Base-by-base conservation (phyloP, 2,329 filamentous ascomycete species). In the Fusarium haematococcum region DNA sequence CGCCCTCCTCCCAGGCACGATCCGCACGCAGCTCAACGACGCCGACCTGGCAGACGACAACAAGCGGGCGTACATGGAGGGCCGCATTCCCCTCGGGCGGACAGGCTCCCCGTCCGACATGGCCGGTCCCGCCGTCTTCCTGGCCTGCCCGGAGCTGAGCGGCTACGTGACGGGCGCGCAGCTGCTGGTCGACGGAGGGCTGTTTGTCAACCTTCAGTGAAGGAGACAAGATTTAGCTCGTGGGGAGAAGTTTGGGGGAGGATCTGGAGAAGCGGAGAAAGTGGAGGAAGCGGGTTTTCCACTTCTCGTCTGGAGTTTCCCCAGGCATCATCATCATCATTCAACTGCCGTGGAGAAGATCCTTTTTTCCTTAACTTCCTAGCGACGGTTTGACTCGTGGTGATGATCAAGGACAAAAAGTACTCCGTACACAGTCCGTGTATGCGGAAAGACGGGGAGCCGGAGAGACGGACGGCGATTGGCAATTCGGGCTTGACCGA, bases 141-240 rank as follows among this genome's bases (percentile, higher is more conserved):
- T 97, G 79, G 95, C 93, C 0, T 94, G 92, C 78, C 93, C 93
- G 69, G 89, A 93, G 81, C 83, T 97, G 84, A 96, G 92, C 80
- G 89, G 90, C 27, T 97, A 95, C 83, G 93, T 97, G 68, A 96
- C 91, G 68, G 95, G 95, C 0, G 92, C 94, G 18, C 94, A 97
- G 83, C 80, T 98, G 75, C 82, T 98, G 72, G 95, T 98, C 16
- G 95, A 98, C 83, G 95, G 95, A 13, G 95, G 95, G 0, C 82
- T 96, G 71, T 98, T 97, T 86, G 95, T 97, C 18, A 97, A 97
- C 83, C 85, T 97, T 77, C 94, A 97, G 83, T 96, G 83, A 81
- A 57, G 71, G 66, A 66, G 68, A 62, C 66, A 75, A 63, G 64
- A 75, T 71, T 62, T 63, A 76, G 69, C 67, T 67, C 62, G 48